Conservation (phyloP, 306 rosid genomes). For the Medicago truncatula region MtrunA17r5.0-ANR NC_053046.1:9105501-9106000, state of each 20-base stretch:
- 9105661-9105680: not conserved
- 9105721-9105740: slow-evolving; percentile 48
- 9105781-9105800: slow-evolving; percentile 7
- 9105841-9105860: too few relatives aligned
- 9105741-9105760: slow-evolving; percentile 86
- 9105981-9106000: too few relatives aligned
- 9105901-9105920: too few relatives aligned
- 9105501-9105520: slow-evolving; percentile 13
- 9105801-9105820: too few relatives aligned
- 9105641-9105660: not conserved
- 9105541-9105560: slow-evolving; percentile 32
- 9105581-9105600: slow-evolving; percentile 26
- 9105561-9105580: slow-evolving; percentile 49
- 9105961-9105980: too few relatives aligned
- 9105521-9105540: slow-evolving; percentile 27
- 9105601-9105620: not conserved
- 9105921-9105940: too few relatives aligned
- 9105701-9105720: slow-evolving; percentile 60
- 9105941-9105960: too few relatives aligned
- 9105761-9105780: slow-evolving; percentile 63
- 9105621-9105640: not conserved
- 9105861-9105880: too few relatives aligned
- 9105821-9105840: too few relatives aligned
- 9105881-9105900: too few relatives aligned
- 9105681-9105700: slow-evolving; percentile 28